Evolutionary conservation across 192 early-diverging fungal species (phyloP).

Genomic region (Backusella circina): DNA sequence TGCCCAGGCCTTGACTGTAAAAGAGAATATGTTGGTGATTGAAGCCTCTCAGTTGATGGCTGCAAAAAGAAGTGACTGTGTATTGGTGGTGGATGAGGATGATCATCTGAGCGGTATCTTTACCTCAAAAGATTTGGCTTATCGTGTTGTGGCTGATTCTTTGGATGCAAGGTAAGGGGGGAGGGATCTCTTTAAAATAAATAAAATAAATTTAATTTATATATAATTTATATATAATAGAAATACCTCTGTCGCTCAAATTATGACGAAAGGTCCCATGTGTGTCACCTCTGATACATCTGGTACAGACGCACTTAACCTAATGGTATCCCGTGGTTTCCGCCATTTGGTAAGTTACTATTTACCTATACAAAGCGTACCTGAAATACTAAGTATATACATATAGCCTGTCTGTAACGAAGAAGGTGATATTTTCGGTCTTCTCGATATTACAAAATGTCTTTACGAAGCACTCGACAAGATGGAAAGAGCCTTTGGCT

Average conservation of each 20-base stretch:
- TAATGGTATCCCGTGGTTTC: conserved; percentile 76
- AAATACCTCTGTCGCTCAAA: conserved; percentile 59
- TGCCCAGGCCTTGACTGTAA: conserved; percentile 68
- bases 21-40: conserved; percentile 57
- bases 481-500: conserved; percentile 76
- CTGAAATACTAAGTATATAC: background rate
- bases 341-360: conserved; percentile 55
- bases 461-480: conserved; percentile 79
- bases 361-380: too few species aligned
- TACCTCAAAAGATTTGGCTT: conserved; percentile 84
- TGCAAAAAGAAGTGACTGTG: conserved; percentile 92
- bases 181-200: background rate
- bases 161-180: conserved; percentile 48
- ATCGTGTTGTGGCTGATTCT: conserved; percentile 76
- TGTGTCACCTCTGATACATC: conserved; percentile 76
- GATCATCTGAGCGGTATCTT: conserved; percentile 88
- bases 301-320: conserved; percentile 75
- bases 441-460: conserved; percentile 82
- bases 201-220: background rate
- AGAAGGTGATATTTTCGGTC: conserved; percentile 75
- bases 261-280: conserved; percentile 81
- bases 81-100: conserved; percentile 87
- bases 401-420: conserved; percentile 63
- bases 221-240: conserved; percentile 11
- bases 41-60: conserved; percentile 90